Evolutionary conservation across 2,329 filamentous ascomycete species (phyloP).

Genomic region (Didymella sp.): DNA sequence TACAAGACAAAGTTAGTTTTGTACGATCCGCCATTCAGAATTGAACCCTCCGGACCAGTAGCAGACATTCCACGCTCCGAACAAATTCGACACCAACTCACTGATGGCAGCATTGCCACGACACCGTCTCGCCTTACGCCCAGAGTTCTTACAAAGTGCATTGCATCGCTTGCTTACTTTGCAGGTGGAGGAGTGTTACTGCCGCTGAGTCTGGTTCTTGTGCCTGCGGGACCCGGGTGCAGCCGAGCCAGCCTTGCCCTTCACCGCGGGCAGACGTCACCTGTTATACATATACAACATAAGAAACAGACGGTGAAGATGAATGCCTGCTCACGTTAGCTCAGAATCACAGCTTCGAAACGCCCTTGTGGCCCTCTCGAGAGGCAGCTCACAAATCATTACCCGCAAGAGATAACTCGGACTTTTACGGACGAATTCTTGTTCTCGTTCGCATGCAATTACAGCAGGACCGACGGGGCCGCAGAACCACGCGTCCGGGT

Average conservation of each 20-base stretch:
- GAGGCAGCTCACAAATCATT: not conserved
- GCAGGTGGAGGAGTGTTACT: not conserved
- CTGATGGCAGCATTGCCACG: not conserved
- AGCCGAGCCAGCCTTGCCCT: conserved; percentile 10
- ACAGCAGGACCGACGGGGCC: not conserved
- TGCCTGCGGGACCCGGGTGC: conserved; percentile 9
- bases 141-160: not conserved
- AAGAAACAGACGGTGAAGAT: too few relatives aligned
- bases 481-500: not conserved
- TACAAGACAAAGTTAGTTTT: too few relatives aligned
- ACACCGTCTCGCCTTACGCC: not conserved
- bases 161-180: not conserved
- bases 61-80: not conserved
- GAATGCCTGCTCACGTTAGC: not conserved
- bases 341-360: not conserved
- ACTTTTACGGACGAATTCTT: conserved; percentile 1
- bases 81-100: not conserved
- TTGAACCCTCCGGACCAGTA: not conserved
- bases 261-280: conserved; percentile 6
- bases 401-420: not conserved
- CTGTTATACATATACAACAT: too few relatives aligned
- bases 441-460: not conserved
- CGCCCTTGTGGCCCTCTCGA: not conserved
- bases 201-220: not conserved
- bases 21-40: not conserved